These are phyloP conservation scores for Ascochyta clinopodiicola DNA, from an alignment of 2,329 filamentous ascomycete genomes.

Conservation along the genomic window DNA sequence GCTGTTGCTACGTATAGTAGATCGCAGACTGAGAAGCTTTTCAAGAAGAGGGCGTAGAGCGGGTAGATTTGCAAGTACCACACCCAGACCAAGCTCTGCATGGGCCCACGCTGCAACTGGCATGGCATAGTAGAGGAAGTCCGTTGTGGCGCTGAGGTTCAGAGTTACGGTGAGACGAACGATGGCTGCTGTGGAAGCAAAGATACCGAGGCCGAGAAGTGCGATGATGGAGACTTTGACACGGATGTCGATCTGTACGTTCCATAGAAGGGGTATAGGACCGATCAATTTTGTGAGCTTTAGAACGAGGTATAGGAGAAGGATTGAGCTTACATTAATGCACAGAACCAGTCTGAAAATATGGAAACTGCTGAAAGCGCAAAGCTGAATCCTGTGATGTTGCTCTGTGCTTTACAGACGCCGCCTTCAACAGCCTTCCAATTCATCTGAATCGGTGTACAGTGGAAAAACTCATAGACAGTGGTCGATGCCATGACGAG, in stretches of 20 bases:
- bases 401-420: constrained; percentile 16
- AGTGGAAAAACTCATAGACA: constrained; percentile 38
- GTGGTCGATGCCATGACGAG: constrained; percentile 43
- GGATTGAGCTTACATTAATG: constrained; percentile 31
- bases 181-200: constrained; percentile 35
- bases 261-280: constrained; percentile 31
- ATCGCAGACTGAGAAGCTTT: constrained; percentile 16
- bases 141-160: constrained; percentile 28
- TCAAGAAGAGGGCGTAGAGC: constrained; percentile 22
- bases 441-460: constrained; percentile 28
- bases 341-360: constrained; percentile 44
- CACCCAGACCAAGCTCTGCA: constrained; percentile 17
- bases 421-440: constrained; percentile 34
- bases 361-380: constrained; percentile 43
- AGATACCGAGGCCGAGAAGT: constrained; percentile 22
- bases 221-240: constrained; percentile 28
- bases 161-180: constrained; percentile 47
- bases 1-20: constrained; percentile 6
- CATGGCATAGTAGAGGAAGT: constrained; percentile 23
- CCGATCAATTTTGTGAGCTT: constrained; percentile 2
- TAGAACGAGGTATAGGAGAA: neutral
- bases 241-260: constrained; percentile 27
- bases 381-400: constrained; percentile 21
- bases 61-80: constrained; percentile 22
- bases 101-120: constrained; percentile 23